Percentiles rank a stretch among this genome's conserved stretches.
phyloP scores from a whole-genome alignment of 1,284 basidiomycete genomes.

The Peniophora sp. region DNA sequence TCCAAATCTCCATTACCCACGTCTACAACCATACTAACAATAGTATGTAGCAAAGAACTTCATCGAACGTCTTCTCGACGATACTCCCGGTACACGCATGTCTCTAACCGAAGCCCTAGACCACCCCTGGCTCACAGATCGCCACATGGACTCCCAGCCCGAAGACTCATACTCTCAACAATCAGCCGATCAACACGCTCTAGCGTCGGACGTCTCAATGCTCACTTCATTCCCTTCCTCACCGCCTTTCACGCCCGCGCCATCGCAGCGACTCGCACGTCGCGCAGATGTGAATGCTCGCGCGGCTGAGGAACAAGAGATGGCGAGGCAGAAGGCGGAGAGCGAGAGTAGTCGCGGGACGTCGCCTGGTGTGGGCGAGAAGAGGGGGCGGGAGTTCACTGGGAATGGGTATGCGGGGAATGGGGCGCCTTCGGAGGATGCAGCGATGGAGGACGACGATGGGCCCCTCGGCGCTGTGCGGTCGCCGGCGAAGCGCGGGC shows the following conservation, averaged over 20 bases:
- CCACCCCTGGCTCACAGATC: constrained; percentile 56
- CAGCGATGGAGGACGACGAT: not conserved
- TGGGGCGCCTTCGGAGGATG: not conserved
- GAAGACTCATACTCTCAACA: not conserved
- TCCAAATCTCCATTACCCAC: constrained; percentile 2
- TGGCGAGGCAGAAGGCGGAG: not conserved
- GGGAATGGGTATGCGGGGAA: not conserved
- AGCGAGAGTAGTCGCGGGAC: not conserved
- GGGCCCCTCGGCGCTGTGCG: not conserved
- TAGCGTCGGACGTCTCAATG: constrained; percentile 18
- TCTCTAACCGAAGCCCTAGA: constrained; percentile 46
- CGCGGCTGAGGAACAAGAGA: constrained; percentile 4
- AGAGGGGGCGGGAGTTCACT: not conserved
- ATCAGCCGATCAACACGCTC: constrained; percentile 8
- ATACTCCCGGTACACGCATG: constrained; percentile 48
- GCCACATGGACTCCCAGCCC: not conserved
- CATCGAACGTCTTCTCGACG: constrained; percentile 37
- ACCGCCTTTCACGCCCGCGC: constrained; percentile 25
- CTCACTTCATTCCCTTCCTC: constrained; percentile 20
- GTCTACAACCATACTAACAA: no score
- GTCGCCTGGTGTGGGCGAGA: not conserved
- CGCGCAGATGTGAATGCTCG: constrained; percentile 35
- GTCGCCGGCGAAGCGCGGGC: not conserved
- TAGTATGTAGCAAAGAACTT: constrained; percentile 25
- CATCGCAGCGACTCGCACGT: constrained; percentile 32